phyloP scores from a whole-genome alignment of 768 basidiomycete species.

The Trametes elegans region DNA sequence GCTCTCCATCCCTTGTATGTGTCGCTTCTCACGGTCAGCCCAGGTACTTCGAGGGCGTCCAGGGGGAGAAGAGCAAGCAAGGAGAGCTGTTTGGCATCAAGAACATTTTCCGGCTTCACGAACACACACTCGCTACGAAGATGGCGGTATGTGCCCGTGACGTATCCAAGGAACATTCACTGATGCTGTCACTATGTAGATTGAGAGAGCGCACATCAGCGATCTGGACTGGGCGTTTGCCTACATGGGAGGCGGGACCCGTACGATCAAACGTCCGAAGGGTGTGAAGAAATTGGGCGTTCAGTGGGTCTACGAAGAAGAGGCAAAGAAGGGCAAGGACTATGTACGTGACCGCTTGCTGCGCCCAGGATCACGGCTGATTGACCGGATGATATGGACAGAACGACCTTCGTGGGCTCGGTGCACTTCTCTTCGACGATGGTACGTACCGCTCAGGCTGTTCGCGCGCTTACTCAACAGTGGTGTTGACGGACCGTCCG shows the following conservation, averaged over 20 bases:
- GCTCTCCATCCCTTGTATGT: background rate
- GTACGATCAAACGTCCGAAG: slow-evolving; percentile 20
- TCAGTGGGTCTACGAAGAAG: slow-evolving; percentile 46
- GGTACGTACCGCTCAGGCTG: slow-evolving; percentile 33
- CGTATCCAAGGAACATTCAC: background rate
- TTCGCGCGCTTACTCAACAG: no score
- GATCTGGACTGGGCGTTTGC: slow-evolving; percentile 82
- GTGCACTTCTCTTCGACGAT: slow-evolving; percentile 69
- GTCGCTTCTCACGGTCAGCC: background rate
- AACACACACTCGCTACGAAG: slow-evolving; percentile 69
- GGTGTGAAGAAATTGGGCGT: slow-evolving; percentile 21
- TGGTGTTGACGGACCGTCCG: no score
- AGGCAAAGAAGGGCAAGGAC: slow-evolving; percentile 30
- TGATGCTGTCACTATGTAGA: slow-evolving; percentile 41
- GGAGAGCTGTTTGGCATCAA: slow-evolving; percentile 85
- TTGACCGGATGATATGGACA: slow-evolving; percentile 22
- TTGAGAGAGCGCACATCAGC: slow-evolving; percentile 70
- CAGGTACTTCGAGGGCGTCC: slow-evolving; percentile 81
- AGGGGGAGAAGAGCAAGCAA: slow-evolving; percentile 69
- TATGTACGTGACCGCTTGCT: slow-evolving; percentile 6
- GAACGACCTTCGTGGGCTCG: slow-evolving; percentile 59
- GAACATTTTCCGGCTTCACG: slow-evolving; percentile 82
- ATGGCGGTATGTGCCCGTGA: slow-evolving; percentile 49
- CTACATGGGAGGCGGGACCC: slow-evolving; percentile 48
- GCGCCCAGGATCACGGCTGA: background rate